Percentiles rank a stretch among this genome's conserved stretches.
Evolutionary conservation across 139 green algal genomes (phyloP).

Genomic region (Coelastrella sp.): DNA sequence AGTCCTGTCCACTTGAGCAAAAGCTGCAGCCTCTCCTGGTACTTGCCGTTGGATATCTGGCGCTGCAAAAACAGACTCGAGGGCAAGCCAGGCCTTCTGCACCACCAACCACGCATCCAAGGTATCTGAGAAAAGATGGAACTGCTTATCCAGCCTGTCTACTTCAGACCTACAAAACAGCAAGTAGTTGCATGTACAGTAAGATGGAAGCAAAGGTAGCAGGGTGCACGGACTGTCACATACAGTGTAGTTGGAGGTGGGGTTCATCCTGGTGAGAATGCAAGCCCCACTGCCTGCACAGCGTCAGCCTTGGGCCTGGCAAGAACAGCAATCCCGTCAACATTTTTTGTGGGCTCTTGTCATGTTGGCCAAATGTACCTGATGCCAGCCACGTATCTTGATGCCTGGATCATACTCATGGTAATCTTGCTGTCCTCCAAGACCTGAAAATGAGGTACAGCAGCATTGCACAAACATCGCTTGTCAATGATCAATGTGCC

Average conservation of each 20-base stretch:
- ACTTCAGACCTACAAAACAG: constrained; percentile 64
- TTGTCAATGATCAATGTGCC: no score
- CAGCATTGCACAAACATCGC: no score
- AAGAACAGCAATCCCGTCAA: no score
- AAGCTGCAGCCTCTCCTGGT: constrained; percentile 1
- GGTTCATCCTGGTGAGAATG: no score
- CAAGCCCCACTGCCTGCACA: no score
- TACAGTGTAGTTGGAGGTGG: no score
- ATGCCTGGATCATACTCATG: constrained; percentile 79
- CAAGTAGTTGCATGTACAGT: background rate
- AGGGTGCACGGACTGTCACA: no score
- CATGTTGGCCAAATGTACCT: constrained; percentile 29
- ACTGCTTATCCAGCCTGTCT: constrained; percentile 72
- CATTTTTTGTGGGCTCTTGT: no score
- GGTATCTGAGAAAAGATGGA: constrained; percentile 74
- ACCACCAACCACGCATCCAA: constrained; percentile 71
- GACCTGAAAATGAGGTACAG: constrained; percentile 25
- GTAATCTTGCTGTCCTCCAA: constrained; percentile 86
- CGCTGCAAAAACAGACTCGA: constrained; percentile 68
- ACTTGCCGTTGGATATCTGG: constrained; percentile 88
- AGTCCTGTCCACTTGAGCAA: constrained; percentile 71
- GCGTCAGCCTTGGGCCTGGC: no score
- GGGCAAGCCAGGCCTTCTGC: constrained; percentile 86
- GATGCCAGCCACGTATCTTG: constrained; percentile 65
- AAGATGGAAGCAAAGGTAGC: background rate